These are phyloP conservation scores for Aspergillus proliferans DNA, from an alignment of 2,329 filamentous ascomycete species.

Conservation along the genomic window DNA sequence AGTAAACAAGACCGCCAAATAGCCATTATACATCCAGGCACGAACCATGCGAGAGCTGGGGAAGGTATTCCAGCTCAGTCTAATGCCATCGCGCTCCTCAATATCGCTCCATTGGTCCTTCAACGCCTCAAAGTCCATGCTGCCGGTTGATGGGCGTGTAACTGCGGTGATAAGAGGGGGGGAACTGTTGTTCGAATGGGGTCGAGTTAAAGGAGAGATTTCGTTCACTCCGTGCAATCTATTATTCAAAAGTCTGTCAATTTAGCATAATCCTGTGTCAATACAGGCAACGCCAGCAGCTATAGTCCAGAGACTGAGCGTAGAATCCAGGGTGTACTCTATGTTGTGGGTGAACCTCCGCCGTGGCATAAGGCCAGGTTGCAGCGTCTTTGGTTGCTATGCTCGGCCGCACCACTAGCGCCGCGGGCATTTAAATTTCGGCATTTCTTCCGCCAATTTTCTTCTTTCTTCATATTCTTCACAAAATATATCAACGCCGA, in stretches of 20 bases:
- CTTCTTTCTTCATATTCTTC: conserved; percentile 34
- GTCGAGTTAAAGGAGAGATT: conserved; percentile 10
- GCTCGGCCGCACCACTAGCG: conserved; percentile 25
- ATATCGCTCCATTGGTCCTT: conserved; percentile 97
- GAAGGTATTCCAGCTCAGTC: conserved; percentile 98
- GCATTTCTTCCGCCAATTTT: conserved; percentile 18
- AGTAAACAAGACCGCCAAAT: conserved; percentile 14
- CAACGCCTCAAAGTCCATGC: conserved; percentile 85
- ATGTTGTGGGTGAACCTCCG: conserved; percentile 30
- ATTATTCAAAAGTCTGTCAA: conserved; percentile 15
- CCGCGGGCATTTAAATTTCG: conserved; percentile 22
- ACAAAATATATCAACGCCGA: conserved; percentile 52
- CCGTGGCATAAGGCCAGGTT: conserved; percentile 40
- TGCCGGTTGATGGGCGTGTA: conserved; percentile 22
- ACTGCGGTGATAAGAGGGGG: conserved; percentile 21
- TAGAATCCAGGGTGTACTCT: conserved; percentile 17
- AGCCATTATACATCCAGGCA: conserved; percentile 10
- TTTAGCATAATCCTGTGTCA: conserved; percentile 26
- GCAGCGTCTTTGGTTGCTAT: conserved; percentile 34
- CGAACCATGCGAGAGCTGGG: conserved; percentile 92
- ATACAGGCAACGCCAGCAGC: conserved; percentile 24
- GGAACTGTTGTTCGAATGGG: background rate
- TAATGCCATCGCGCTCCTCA: conserved; percentile 91
- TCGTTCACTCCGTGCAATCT: conserved; percentile 15
- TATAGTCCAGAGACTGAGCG: conserved; percentile 24